Percentiles rank a stretch among this genome's conserved stretches.
Conservation (phyloP, 2,329 filamentous ascomycete species). For the Fusarium guadeloupense region DNA sequence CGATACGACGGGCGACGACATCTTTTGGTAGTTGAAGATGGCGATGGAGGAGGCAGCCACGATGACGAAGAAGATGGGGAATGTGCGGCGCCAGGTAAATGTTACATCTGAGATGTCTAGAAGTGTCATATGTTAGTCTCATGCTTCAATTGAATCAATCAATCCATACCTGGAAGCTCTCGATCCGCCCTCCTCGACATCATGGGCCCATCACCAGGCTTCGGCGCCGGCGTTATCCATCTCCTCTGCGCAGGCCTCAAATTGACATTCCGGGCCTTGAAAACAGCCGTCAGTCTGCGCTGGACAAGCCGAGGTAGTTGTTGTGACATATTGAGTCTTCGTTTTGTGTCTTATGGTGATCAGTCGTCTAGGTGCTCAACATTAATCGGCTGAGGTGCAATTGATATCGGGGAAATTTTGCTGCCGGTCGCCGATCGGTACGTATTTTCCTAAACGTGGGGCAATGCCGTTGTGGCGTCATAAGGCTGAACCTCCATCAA, state of each 20-base stretch:
- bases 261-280: slow-evolving; percentile 30
- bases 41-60: slow-evolving; percentile 77
- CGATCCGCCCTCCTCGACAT: slow-evolving; percentile 72
- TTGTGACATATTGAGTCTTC: slow-evolving; percentile 33
- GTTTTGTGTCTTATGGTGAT: no score
- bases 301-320: slow-evolving; percentile 40
- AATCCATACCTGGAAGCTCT: slow-evolving; percentile 67
- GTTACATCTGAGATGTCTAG: slow-evolving; percentile 54
- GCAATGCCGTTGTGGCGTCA: slow-evolving; percentile 39
- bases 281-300: slow-evolving; percentile 39
- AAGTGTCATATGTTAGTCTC: slow-evolving; percentile 2
- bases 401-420: slow-evolving; percentile 42
- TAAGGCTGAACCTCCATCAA: slow-evolving; percentile 40
- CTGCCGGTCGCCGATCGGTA: slow-evolving; percentile 32
- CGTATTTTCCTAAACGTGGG: slow-evolving; percentile 24
- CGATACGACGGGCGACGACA: slow-evolving; percentile 84
- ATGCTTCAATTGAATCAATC: neutral
- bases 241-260: slow-evolving; percentile 52
- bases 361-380: slow-evolving; percentile 9
- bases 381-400: slow-evolving; percentile 38
- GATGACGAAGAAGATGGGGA: slow-evolving; percentile 81
- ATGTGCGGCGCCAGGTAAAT: slow-evolving; percentile 73
- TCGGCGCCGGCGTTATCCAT: slow-evolving; percentile 64
- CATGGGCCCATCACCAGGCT: slow-evolving; percentile 68
- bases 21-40: slow-evolving; percentile 99